phyloP scores from a whole-genome alignment of 345 rosid genomes.

The Eucalyptus tenuipes region DNA sequence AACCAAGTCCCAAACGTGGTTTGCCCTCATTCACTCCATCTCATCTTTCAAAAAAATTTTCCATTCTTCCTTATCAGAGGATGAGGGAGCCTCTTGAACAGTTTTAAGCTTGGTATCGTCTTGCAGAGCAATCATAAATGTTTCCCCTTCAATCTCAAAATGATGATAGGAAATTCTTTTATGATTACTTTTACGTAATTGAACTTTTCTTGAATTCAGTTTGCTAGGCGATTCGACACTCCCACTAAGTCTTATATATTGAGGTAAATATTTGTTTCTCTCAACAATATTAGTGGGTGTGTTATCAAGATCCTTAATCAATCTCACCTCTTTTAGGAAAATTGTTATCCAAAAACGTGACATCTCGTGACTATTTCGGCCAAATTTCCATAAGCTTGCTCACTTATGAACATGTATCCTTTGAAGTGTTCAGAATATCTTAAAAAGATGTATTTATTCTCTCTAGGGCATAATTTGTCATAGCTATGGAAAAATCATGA shows the following conservation, averaged over 20 bases:
- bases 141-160: accelerated
- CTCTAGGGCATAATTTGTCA: accelerated
- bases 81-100: accelerated
- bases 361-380: accelerated
- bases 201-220: too few relatives aligned
- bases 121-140: background rate
- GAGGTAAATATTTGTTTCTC: accelerated
- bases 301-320: accelerated
- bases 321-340: accelerated
- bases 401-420: too few relatives aligned
- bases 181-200: too few relatives aligned
- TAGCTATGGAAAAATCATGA: too few relatives aligned
- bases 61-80: too few relatives aligned
- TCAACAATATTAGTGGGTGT: accelerated
- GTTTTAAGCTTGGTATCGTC: accelerated
- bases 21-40: background rate
- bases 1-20: accelerated
- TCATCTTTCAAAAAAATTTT: background rate
- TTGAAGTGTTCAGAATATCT: accelerated
- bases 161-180: accelerated
- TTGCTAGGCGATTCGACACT: too few relatives aligned
- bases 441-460: accelerated
- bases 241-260: too few relatives aligned
- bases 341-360: accelerated
- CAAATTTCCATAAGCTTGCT: accelerated